Base-by-base conservation (phyloP, 805 yeast species). In the Danielozyma ontarioensis region DNA sequence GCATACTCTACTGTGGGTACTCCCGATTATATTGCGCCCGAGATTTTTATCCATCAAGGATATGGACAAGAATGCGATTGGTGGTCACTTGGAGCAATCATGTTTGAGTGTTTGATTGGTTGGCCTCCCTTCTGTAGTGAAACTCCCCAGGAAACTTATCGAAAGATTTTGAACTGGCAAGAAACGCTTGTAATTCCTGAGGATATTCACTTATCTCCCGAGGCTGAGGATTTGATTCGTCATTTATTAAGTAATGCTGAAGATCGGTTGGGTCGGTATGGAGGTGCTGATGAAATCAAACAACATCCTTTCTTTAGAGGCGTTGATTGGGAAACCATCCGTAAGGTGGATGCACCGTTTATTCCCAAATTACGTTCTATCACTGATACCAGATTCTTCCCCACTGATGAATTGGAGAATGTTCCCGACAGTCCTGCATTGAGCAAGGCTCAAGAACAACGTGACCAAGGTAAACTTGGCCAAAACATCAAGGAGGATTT, bases 101-200 rank as follows among this genome's bases (percentile, higher is more conserved):
- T 88, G 97, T 88, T 83, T 59, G 97, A 88, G 69, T 88, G 97
- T 64, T 65, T 88, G 41, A 84, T 88, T 39, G 97, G 97, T 21
- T 88, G 96, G 95, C 96, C 97, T 17, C 97, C 97, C 29, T 88
- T 88, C 59, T 88, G 96, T 63, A 80, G 93, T 0, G 96, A 88
- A 51, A 84, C 95, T 8, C 95, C 96, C 8, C 95, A 86, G 40
- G 97, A 88, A 46, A 88, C 97, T 0, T 88, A 88, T 59, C 74
- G 89, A 35, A 88, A 89, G 72, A 88, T 88, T 50, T 70, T 88
- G 53, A 85, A 85, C 57, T 88, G 95, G 89, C 86, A 81, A 51
- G 94, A 88, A 52, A 79, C 94, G 1, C 64, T 88, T 50, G 81
- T 78, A 37, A 83, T 88, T 50, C 97, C 97, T 1, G 96, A 87